Evolutionary conservation across 1,284 basidiomycete genomes (phyloP).

Genomic region (Cystobasidium pallidum): DNA sequence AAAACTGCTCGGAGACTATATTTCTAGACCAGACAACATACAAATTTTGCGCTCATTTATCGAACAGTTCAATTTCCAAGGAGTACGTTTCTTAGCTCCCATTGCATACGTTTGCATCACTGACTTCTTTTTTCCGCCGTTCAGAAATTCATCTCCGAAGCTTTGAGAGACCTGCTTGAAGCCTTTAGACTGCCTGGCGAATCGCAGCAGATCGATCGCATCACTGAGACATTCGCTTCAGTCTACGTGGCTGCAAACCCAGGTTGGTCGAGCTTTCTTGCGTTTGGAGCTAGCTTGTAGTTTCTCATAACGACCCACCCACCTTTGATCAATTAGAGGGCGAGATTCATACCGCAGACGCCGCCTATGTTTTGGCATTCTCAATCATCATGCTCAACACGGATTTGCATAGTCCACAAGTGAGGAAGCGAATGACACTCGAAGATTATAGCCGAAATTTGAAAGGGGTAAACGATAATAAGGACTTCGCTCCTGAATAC

Average conservation of each 20-base stretch:
- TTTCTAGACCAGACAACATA: conserved; percentile 84
- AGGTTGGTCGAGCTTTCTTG: conserved; percentile 22
- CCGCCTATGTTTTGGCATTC: conserved; percentile 90
- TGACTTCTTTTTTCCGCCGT: background rate
- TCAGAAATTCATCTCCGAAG: conserved; percentile 91
- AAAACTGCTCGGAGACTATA: conserved; percentile 88
- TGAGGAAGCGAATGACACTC: conserved; percentile 89
- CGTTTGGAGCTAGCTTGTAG: no score
- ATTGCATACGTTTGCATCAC: background rate
- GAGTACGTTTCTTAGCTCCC: conserved; percentile 63
- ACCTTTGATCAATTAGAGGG: conserved; percentile 58
- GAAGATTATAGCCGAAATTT: conserved; percentile 93
- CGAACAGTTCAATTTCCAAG: conserved; percentile 83
- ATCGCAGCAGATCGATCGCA: conserved; percentile 88
- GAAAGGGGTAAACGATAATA: conserved; percentile 85
- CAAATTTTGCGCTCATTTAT: conserved; percentile 87
- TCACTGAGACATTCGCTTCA: conserved; percentile 92
- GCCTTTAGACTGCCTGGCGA: conserved; percentile 95
- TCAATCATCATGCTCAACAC: conserved; percentile 99
- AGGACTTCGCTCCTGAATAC: conserved; percentile 82
- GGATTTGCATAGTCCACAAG: conserved; percentile 94
- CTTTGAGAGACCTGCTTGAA: conserved; percentile 91
- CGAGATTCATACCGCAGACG: conserved; percentile 88
- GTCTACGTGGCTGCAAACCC: conserved; percentile 84
- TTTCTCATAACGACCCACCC: background rate